A percentile compares a stretch with the other conserved stretches of the same genome.
phyloP scores from a whole-genome alignment of 2,329 filamentous ascomycete species.

The Acrocalymma vagum region DNA sequence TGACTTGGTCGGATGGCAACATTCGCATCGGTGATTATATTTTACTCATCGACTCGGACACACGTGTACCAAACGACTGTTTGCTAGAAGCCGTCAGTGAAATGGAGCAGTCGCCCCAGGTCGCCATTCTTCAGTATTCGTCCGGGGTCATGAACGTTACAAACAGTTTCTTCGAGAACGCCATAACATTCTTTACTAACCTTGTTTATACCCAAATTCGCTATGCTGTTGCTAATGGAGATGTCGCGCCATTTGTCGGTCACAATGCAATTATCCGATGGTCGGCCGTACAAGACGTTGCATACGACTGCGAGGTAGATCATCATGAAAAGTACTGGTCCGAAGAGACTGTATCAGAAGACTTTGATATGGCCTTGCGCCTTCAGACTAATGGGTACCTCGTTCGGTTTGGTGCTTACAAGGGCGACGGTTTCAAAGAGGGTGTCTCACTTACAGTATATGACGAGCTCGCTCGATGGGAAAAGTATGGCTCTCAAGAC shows the following conservation, averaged over 20 bases:
- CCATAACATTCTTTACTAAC: conserved; percentile 81
- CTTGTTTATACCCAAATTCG: conserved; percentile 78
- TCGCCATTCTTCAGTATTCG: conserved; percentile 79
- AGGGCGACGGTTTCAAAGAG: conserved; percentile 75
- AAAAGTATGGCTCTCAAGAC: conserved; percentile 56
- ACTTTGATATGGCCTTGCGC: conserved; percentile 78
- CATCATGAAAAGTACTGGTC: conserved; percentile 75
- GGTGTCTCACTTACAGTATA: conserved; percentile 78
- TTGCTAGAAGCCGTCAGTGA: conserved; percentile 81
- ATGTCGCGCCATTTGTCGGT: conserved; percentile 78
- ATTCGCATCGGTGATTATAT: conserved; percentile 88
- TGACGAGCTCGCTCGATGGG: conserved; percentile 75
- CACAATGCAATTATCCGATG: conserved; percentile 81
- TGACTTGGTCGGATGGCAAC: conserved; percentile 81
- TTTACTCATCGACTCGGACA: conserved; percentile 62
- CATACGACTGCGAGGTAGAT: conserved; percentile 48
- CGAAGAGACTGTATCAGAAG: conserved; percentile 78
- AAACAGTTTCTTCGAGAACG: conserved; percentile 76
- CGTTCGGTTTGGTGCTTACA: conserved; percentile 74
- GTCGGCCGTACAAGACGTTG: conserved; percentile 68
- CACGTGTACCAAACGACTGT: conserved; percentile 70
- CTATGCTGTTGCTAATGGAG: conserved; percentile 75
- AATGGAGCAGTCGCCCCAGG: conserved; percentile 81
- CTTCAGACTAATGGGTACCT: conserved; percentile 74
- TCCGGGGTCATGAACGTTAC: conserved; percentile 77